Evolutionary conservation across 2,329 filamentous ascomycete species (phyloP).

Genomic region (Magnaporthiopsis incrustans): DNA sequence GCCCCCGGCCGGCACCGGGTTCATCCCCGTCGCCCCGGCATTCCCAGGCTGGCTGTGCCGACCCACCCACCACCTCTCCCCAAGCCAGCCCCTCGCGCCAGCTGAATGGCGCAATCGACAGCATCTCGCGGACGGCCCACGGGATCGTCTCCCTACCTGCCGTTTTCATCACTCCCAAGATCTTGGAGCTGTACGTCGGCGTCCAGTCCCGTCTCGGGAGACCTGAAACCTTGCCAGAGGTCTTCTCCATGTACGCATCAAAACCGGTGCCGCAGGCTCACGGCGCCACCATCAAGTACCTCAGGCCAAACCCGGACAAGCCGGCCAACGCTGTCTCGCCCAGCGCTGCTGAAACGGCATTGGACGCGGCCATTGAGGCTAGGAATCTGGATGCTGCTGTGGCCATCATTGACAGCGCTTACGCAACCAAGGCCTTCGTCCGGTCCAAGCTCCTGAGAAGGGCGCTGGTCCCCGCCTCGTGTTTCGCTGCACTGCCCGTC

Average conservation of each 20-base stretch:
- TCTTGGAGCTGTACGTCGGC: constrained; percentile 67
- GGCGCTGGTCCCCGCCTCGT: constrained; percentile 50
- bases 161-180: constrained; percentile 68
- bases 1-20: constrained; percentile 6
- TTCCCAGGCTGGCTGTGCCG: neutral
- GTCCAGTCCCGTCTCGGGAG: constrained; percentile 66
- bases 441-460: constrained; percentile 60
- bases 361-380: constrained; percentile 71
- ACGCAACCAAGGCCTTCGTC: constrained; percentile 57
- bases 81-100: constrained; percentile 10
- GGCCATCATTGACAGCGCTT: constrained; percentile 63
- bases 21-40: constrained; percentile 6
- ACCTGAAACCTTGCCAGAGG: constrained; percentile 68
- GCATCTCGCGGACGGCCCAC: constrained; percentile 55
- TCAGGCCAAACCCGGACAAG: constrained; percentile 57
- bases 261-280: constrained; percentile 61
- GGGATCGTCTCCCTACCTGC: constrained; percentile 63
- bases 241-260: constrained; percentile 73
- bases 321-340: constrained; percentile 64
- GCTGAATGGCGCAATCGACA: constrained; percentile 37
- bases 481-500: constrained; percentile 50
- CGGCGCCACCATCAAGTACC: constrained; percentile 35
- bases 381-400: constrained; percentile 74
- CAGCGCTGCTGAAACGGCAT: constrained; percentile 62
- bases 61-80: constrained; percentile 8